Percentiles rank a stretch among this genome's conserved stretches.
phyloP scores from a whole-genome alignment of 2,329 filamentous ascomycete genomes.

The Aspergillus transmontanensis region DNA sequence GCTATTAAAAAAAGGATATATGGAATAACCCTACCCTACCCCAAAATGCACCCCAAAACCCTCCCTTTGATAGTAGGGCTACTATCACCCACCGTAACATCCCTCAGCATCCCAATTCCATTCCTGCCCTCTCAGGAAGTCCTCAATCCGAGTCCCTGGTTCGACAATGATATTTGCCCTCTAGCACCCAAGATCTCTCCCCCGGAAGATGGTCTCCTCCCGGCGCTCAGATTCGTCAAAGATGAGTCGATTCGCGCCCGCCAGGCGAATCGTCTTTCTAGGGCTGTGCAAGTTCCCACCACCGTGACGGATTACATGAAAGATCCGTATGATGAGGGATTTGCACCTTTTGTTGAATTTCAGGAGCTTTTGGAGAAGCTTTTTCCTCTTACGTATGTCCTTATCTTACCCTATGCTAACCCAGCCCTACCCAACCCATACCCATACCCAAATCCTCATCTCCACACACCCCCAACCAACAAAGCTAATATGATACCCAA shows the following conservation, averaged over 20 bases:
- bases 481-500: slow-evolving; percentile 9
- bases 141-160: neutral
- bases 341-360: slow-evolving; percentile 61
- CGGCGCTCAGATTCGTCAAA: slow-evolving; percentile 31
- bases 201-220: slow-evolving; percentile 32
- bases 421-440: too few species aligned
- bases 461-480: neutral
- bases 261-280: slow-evolving; percentile 55
- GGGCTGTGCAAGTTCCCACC: slow-evolving; percentile 60
- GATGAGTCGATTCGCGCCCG: slow-evolving; percentile 33
- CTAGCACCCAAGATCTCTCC: slow-evolving; percentile 30
- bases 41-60: neutral
- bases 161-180: slow-evolving; percentile 28
- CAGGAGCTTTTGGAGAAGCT: slow-evolving; percentile 52
- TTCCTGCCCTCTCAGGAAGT: slow-evolving; percentile 26
- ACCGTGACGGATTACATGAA: slow-evolving; percentile 34
- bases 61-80: neutral
- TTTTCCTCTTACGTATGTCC: slow-evolving; percentile 53
- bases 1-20: too few species aligned
- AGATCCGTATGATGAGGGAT: slow-evolving; percentile 60
- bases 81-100: neutral
- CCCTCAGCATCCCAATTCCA: neutral
- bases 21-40: neutral
- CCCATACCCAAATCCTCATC: too few species aligned
- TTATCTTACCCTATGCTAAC: neutral